Evolutionary conservation across 768 basidiomycete species (phyloP), one percentile per base, ranked within the genome.

Genomic region (Hygrophoropsis aurantiaca): DNA sequence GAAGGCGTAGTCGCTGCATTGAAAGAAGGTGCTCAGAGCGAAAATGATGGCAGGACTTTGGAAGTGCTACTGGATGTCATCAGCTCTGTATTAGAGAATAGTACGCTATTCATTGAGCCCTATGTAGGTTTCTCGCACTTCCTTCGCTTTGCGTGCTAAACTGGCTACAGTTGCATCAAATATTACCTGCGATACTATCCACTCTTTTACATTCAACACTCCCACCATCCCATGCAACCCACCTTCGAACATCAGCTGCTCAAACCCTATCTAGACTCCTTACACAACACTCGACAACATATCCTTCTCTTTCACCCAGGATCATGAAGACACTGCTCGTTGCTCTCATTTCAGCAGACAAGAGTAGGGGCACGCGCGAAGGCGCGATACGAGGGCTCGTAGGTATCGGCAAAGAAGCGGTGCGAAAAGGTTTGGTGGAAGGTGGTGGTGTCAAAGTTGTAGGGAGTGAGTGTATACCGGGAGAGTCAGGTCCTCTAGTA

Each of bases 261-360:
- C 85, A 93, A 52, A 90, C 90, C 0, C 78, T 99, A 0, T 85
- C 90, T 3, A 84, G 84, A 49, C 72, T 97, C 2, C 74, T 93
- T 52, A 85, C 83, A 0, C 85, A 84, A 52, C 89, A 92, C 56
- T 85, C 86, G 0, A 87, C 87, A n/a, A 90, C 91, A 3, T 94
- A 94, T 64, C 90, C 92, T 1, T 85, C 87, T 0, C 79, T 94
- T 11, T 83, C 87, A 1, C 85, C 89, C 23, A 87, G 95, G 11
- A 87, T 97, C 40, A 90, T 94, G 75, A 97, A 97, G 64, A 97
- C 95, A 0, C 82, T 98, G 3, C 75, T 97, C 3, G 77, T 94
- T 10, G 92, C 94, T 0, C 81, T 98, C 2, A 77, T 92, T 34
- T 80, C 78, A 3, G 70, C 80, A 7, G 83, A 77, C 10, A 88